A percentile compares a stretch with the other conserved stretches of the same genome.
These are phyloP conservation scores for Lentinus brumalis DNA, from an alignment of 768 basidiomycete genomes.

Conservation along the genomic window DNA sequence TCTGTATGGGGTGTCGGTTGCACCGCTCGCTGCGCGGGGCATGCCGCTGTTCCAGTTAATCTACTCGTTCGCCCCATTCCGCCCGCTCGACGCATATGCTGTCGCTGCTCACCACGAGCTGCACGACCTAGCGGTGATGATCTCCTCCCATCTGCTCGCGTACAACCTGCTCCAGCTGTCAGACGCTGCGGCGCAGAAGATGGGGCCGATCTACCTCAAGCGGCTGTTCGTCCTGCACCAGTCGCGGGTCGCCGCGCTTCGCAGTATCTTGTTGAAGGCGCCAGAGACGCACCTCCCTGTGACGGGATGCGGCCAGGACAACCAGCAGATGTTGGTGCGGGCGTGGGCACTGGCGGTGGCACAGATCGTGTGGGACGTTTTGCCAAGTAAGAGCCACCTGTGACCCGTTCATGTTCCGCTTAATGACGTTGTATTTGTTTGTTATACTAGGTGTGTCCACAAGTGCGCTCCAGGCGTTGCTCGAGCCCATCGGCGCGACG, in stretches of 20 bases:
- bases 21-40: constrained; percentile 27
- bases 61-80: constrained; percentile 35
- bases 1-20: constrained; percentile 29
- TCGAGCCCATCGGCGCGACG: constrained; percentile 65
- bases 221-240: constrained; percentile 42
- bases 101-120: constrained; percentile 40
- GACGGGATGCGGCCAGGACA: constrained; percentile 17
- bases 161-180: constrained; percentile 37
- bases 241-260: constrained; percentile 38
- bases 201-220: constrained; percentile 45
- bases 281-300: constrained; percentile 29
- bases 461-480: constrained; percentile 64
- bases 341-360: constrained; percentile 35
- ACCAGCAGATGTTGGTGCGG: constrained; percentile 26
- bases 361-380: constrained; percentile 30
- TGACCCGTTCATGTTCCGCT: background rate
- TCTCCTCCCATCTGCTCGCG: constrained; percentile 42
- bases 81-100: constrained; percentile 43
- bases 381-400: constrained; percentile 25
- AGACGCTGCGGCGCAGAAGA: constrained; percentile 38
- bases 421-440: background rate
- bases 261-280: constrained; percentile 27
- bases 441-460: constrained; percentile 60
- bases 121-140: constrained; percentile 38
- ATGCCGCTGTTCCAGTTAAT: constrained; percentile 37